Conservation (phyloP, 2,329 filamentous ascomycete genomes). For the Fulvia fulva region DNA sequence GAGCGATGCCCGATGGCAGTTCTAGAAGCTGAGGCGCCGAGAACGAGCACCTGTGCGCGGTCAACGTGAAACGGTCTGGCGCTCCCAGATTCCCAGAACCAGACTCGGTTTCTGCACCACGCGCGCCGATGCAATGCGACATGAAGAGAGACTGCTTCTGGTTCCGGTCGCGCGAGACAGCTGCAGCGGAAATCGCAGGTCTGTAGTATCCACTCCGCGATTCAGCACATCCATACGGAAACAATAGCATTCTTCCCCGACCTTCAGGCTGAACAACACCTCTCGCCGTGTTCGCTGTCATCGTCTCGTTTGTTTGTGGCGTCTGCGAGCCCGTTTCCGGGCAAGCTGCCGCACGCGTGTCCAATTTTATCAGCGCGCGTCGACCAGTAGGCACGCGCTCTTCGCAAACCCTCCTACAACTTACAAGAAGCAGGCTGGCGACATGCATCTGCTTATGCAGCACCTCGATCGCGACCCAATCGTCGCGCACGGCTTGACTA, state of each 20-base stretch:
- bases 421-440: not conserved
- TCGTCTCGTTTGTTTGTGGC: not conserved
- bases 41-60: not conserved
- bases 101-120: not conserved
- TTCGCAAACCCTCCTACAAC: not conserved
- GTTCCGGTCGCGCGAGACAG: not conserved
- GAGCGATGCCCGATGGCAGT: too few relatives aligned
- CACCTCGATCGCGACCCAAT: not conserved
- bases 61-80: not conserved
- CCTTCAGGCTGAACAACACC: too few relatives aligned
- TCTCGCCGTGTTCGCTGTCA: not conserved
- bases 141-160: too few relatives aligned
- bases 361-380: not conserved
- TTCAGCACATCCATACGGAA: not conserved
- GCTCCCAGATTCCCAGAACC: not conserved
- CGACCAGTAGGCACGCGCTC: not conserved
- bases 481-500: not conserved
- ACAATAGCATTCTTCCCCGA: not conserved
- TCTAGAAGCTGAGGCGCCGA: not conserved
- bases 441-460: not conserved
- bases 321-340: not conserved
- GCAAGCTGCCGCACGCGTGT: not conserved
- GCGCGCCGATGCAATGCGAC: not conserved
- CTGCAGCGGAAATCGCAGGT: not conserved
- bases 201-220: not conserved